A percentile compares a stretch with the other conserved stretches of the same genome.
phyloP scores from a whole-genome alignment of 169 alveolate species.

The Plasmodium chabaudi region DNA sequence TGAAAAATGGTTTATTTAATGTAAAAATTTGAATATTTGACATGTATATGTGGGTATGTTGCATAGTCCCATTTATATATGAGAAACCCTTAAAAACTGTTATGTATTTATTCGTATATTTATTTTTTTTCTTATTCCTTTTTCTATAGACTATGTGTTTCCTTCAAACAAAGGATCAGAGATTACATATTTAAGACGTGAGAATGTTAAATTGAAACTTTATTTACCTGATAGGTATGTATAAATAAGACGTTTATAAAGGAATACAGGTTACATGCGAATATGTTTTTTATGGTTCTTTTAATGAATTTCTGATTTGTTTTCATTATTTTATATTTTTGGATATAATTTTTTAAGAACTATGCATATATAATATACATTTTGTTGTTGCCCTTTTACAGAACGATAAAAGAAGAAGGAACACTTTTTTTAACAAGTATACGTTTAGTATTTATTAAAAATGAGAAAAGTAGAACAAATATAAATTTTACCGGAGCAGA shows the following conservation, averaged over 20 bases:
- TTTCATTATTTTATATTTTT: conserved; percentile 12
- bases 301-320: conserved; percentile 1
- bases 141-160: conserved; percentile 31
- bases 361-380: neutral
- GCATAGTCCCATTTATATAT: neutral
- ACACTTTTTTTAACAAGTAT: conserved; percentile 62
- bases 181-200: conserved; percentile 57
- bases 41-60: neutral
- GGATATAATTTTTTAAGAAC: neutral
- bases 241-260: neutral
- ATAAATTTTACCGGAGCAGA: conserved; percentile 55
- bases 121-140: conserved; percentile 10
- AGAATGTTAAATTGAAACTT: conserved; percentile 64
- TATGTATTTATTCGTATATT: neutral
- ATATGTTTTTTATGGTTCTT: neutral
- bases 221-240: conserved; percentile 69
- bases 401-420: conserved; percentile 76
- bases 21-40: too few species aligned
- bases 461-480: conserved; percentile 52
- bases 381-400: neutral
- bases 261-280: neutral
- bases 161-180: conserved; percentile 75
- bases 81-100: neutral
- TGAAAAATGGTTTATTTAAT: too few species aligned
- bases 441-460: conserved; percentile 72